Conservation (phyloP, 345 rosid genomes). For the Euphorbia peplus region DNA sequence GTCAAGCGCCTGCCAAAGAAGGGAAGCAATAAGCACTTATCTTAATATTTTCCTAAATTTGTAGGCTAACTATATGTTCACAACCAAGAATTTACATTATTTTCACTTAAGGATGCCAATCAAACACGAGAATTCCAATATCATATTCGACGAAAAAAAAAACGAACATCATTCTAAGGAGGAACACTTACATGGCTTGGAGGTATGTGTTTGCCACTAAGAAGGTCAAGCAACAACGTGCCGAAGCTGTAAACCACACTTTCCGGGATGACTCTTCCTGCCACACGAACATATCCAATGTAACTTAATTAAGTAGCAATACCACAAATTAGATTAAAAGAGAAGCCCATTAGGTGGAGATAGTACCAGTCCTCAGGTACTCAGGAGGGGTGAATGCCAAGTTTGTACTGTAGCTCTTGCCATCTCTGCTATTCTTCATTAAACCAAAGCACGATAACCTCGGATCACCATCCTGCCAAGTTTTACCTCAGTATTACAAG, state of each 20-base stretch:
- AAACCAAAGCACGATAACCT: conserved; percentile 89
- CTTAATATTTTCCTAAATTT: neutral
- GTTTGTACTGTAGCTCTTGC: conserved; percentile 92
- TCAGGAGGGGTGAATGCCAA: conserved; percentile 98
- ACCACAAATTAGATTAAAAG: neutral
- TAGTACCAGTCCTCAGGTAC: conserved; percentile 74
- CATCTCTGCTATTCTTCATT: conserved; percentile 93
- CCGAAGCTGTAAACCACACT: conserved; percentile 98
- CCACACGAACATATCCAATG: conserved; percentile 6
- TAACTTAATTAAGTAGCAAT: conserved; percentile 3
- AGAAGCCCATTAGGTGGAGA: neutral
- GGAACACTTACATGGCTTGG: conserved; percentile 82
- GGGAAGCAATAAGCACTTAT: conserved; percentile 13
- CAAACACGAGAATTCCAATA: neutral
- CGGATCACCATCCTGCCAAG: conserved; percentile 81
- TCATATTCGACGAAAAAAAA: conserved; percentile 7
- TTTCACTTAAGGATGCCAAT: neutral
- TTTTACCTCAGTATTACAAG: conserved; percentile 10
- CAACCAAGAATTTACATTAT: neutral
- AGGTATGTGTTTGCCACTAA: conserved; percentile 97
- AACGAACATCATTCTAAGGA: conserved; percentile 12
- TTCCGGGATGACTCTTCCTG: conserved; percentile 89
- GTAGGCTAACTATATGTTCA: neutral
- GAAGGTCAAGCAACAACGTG: conserved; percentile 88
- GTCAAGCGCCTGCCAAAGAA: conserved; percentile 85